Evolutionary conservation across 2,329 filamentous ascomycete species (phyloP).

Genomic region (Monosporascus sp.): DNA sequence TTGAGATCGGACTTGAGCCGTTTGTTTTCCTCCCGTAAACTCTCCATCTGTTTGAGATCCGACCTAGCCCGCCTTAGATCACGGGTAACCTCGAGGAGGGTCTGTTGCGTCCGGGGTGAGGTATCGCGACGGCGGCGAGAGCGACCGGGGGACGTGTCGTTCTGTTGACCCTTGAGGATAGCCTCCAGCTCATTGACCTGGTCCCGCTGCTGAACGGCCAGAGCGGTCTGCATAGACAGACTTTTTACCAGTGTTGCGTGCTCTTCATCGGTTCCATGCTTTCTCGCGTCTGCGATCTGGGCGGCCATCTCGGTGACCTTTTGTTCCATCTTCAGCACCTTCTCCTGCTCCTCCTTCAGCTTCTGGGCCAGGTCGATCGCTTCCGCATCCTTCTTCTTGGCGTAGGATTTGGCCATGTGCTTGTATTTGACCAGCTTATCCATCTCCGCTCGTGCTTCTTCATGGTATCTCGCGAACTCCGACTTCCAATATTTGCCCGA

Average conservation of each 20-base stretch:
- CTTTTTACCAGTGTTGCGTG: conserved; percentile 46
- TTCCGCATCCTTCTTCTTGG: conserved; percentile 70
- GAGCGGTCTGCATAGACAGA: conserved; percentile 51
- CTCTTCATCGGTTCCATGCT: conserved; percentile 36
- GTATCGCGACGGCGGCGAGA: conserved; percentile 31
- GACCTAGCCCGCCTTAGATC: conserved; percentile 50
- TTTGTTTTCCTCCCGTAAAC: conserved; percentile 48
- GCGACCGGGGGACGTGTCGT: conserved; percentile 27
- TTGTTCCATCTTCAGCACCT: conserved; percentile 58
- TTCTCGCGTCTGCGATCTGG: conserved; percentile 41
- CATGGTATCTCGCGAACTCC: conserved; percentile 68
- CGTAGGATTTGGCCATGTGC: conserved; percentile 72
- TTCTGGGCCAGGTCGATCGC: conserved; percentile 60
- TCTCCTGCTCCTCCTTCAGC: conserved; percentile 63
- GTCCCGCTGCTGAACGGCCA: conserved; percentile 52
- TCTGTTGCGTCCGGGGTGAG: conserved; percentile 46
- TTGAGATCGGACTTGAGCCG: conserved; percentile 46
- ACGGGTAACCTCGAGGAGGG: conserved; percentile 46
- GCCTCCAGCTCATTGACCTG: conserved; percentile 55
- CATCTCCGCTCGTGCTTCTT: conserved; percentile 67
- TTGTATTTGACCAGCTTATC: conserved; percentile 76
- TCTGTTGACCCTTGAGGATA: conserved; percentile 38
- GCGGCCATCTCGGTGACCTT: conserved; percentile 55
- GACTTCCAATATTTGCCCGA: conserved; percentile 78
- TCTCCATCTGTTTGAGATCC: conserved; percentile 47